These are phyloP conservation scores for Chytriomyces hyalinus DNA, from an alignment of 192 early-diverging fungal genomes.

Conservation along the genomic window DNA sequence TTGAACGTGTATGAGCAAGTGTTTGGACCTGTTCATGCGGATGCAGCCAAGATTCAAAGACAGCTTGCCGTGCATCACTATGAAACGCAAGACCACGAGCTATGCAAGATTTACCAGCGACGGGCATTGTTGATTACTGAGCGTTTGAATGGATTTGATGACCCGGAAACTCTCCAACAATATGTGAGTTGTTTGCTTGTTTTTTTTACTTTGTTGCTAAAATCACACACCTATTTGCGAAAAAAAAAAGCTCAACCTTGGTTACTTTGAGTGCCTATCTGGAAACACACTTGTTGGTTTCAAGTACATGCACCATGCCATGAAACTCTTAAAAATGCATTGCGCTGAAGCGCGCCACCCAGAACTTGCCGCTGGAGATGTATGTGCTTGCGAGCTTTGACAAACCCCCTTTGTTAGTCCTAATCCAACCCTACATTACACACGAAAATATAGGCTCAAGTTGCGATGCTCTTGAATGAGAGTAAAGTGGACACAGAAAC, in stretches of 20 bases:
- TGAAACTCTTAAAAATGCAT: conserved; percentile 81
- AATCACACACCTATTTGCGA: neutral
- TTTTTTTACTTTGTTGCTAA: neutral
- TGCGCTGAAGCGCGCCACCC: conserved; percentile 73
- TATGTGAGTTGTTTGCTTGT: conserved; percentile 63
- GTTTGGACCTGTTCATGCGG: conserved; percentile 88
- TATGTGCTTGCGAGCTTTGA: conserved; percentile 33
- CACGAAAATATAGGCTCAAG: conserved; percentile 56
- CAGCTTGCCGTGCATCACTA: conserved; percentile 83
- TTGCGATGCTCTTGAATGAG: conserved; percentile 75
- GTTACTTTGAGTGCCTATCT: conserved; percentile 84
- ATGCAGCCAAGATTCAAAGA: conserved; percentile 85
- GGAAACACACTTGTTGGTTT: conserved; percentile 76
- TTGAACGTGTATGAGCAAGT: conserved; percentile 89
- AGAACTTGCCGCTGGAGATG: conserved; percentile 84
- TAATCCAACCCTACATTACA: conserved; percentile 14
- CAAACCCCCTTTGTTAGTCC: neutral
- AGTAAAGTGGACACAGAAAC: conserved; percentile 60
- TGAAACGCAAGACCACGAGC: conserved; percentile 72
- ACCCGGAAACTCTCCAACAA: conserved; percentile 83
- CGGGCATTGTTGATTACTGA: conserved; percentile 87
- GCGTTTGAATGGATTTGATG: conserved; percentile 84
- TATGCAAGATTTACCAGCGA: conserved; percentile 61
- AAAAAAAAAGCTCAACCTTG: conserved; percentile 75
- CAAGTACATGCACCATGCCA: conserved; percentile 79